These are phyloP conservation scores for Dipsacomyces acuminosporus DNA, from an alignment of 371 early-diverging fungal species.

Conservation along the genomic window DNA sequence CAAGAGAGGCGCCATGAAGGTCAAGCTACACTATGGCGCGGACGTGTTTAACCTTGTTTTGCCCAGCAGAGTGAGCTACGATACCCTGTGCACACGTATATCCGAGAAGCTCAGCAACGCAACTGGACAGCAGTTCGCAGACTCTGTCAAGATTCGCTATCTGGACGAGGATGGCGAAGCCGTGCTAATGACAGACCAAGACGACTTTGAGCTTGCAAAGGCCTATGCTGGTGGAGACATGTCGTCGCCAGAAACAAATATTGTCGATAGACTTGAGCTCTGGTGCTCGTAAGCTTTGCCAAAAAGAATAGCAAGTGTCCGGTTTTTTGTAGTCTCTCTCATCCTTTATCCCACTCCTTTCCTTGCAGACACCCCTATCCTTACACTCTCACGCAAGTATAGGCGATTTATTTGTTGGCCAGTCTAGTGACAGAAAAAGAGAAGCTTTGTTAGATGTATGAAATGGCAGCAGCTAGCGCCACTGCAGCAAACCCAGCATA, in stretches of 20 bases:
- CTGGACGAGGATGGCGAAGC: constrained; percentile 84
- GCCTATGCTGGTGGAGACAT: constrained; percentile 55
- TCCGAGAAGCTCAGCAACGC: constrained; percentile 60
- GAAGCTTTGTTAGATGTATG: constrained; percentile 6
- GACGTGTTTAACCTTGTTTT: constrained; percentile 72
- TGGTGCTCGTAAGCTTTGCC: constrained; percentile 23
- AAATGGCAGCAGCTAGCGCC: constrained; percentile 5
- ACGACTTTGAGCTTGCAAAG: constrained; percentile 83
- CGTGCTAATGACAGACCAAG: constrained; percentile 86
- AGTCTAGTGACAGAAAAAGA: too few species aligned
- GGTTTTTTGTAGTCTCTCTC: not conserved
- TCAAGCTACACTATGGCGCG: constrained; percentile 70
- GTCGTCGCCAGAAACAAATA: constrained; percentile 43
- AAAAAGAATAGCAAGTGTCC: not conserved
- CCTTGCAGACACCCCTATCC: too few species aligned
- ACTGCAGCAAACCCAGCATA: constrained; percentile 6
- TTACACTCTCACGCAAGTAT: too few species aligned
- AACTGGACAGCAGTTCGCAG: constrained; percentile 1
- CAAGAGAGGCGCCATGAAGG: constrained; percentile 54
- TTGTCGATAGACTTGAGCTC: constrained; percentile 38
- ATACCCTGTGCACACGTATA: constrained; percentile 57
- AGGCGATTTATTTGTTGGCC: too few species aligned
- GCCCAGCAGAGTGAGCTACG: constrained; percentile 53
- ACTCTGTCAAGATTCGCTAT: constrained; percentile 65
- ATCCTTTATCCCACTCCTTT: too few species aligned